Evolutionary conservation across 2,329 filamentous ascomycete species (phyloP).

Genomic region (Fusarium mexicanum): DNA sequence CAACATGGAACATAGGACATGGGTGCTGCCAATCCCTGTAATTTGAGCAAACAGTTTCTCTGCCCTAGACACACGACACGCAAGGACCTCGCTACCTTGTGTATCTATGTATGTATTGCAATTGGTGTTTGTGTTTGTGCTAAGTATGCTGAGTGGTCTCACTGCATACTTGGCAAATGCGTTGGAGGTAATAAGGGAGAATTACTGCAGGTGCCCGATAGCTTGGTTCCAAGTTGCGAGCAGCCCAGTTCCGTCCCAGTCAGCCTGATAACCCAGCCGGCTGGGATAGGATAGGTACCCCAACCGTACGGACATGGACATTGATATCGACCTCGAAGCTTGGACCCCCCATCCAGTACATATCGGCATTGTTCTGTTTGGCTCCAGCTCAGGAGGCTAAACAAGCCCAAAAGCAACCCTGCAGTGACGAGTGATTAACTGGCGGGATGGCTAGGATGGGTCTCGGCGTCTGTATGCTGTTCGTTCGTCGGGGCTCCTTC

Average conservation of each 20-base stretch:
- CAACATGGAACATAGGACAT: constrained; percentile 28
- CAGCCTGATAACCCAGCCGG: constrained; percentile 11
- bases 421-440: constrained; percentile 15
- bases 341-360: constrained; percentile 2
- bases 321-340: constrained; percentile 15
- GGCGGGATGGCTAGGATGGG: constrained; percentile 10
- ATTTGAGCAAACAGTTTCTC: constrained; percentile 24
- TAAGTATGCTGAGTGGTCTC: constrained; percentile 3
- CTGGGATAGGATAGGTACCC: background rate
- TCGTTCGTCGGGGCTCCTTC: constrained; percentile 8
- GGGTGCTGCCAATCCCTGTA: constrained; percentile 17
- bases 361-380: constrained; percentile 23
- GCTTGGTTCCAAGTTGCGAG: constrained; percentile 16
- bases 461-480: constrained; percentile 4
- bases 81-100: constrained; percentile 21
- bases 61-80: constrained; percentile 13
- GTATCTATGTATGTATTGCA: constrained; percentile 16
- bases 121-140: constrained; percentile 18
- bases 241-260: background rate
- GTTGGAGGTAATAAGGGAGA: constrained; percentile 11
- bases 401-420: constrained; percentile 28
- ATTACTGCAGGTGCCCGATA: constrained; percentile 28
- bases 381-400: background rate
- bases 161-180: constrained; percentile 8
- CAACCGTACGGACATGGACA: background rate